Evolutionary conservation across 78 protist genomes (phyloP), one percentile per base, ranked within the genome.

Genomic region (Dictyostelium brefeldianum): DNA sequence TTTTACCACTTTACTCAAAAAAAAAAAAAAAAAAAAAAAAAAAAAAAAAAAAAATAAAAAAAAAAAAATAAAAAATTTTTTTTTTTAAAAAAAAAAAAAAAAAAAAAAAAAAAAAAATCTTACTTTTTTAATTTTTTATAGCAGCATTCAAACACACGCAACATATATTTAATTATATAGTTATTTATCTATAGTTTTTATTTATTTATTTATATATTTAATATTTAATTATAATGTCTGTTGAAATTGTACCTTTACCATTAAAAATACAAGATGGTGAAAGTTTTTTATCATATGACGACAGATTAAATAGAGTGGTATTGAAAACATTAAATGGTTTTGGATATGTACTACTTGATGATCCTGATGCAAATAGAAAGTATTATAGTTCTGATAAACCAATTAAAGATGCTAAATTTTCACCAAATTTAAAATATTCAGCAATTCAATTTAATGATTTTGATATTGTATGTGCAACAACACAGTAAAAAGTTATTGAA

Each of bases 351-450:
- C 62, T 62, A 20, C 27, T 87, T 31, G 74, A 80, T 47, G 80
- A 84, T 12, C 74, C 93, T 20, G 64, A 87, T 0, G 83, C 65
- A 36, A 56, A 75, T 25, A 62, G 93, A 78, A 67, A 54, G 10
- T 77, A 65, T 22, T 87, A 77, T 36, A 62, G 80, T 51, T 87
- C 93, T 5, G 93, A 87, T 50, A 87, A 87, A 77, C 78, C 78
- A 31, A 77, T 87, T 15, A 77, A 48, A 31, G 93, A 87, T 77
- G 93, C 84, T 17, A 87, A 87, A 41, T 87, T 87, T 36, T 87
- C 93, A 77, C 80, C 93, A 47, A 78, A 77, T 87, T 56, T 80
- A 29, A 59, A 57, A 64, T 87, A 77, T 51, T 46, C 93, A 7
- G 93, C 93, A 20, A 51, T 70, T 9, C 70, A 64, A 64, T 87